Evolutionary conservation across 768 basidiomycete species (phyloP).

Genomic region (Pholiota microspora): DNA sequence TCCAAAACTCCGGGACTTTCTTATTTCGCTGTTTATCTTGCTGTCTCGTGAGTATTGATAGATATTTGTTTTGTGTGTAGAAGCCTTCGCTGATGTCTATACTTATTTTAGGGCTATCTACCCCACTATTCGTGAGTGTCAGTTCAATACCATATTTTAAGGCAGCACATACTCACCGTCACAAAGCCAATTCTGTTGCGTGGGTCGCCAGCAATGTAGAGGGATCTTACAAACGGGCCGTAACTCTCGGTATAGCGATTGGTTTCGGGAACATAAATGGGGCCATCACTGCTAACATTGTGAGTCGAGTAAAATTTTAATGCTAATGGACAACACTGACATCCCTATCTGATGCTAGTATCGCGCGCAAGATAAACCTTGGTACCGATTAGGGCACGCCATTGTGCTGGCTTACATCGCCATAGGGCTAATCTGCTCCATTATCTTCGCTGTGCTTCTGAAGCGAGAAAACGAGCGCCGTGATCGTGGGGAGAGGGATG

Average conservation of each 20-base stretch:
- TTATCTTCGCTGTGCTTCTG: conserved; percentile 45
- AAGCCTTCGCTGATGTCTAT: neutral
- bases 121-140: conserved; percentile 46
- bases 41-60: conserved; percentile 58
- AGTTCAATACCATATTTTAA: neutral
- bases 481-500: conserved; percentile 68
- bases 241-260: conserved; percentile 69
- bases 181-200: conserved; percentile 31
- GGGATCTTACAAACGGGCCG: conserved; percentile 71
- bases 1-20: conserved; percentile 62
- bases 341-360: conserved; percentile 41
- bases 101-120: conserved; percentile 40
- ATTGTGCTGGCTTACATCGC: conserved; percentile 69
- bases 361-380: conserved; percentile 59
- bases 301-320: conserved; percentile 29
- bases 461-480: conserved; percentile 59
- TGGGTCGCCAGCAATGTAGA: conserved; percentile 76
- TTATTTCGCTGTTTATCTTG: conserved; percentile 72
- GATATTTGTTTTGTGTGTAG: neutral
- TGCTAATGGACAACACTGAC: neutral
- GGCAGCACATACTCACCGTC: neutral
- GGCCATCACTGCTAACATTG: conserved; percentile 65
- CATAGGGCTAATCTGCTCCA: conserved; percentile 57
- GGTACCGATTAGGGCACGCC: conserved; percentile 69
- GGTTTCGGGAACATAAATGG: conserved; percentile 71